These are phyloP conservation scores for Triticum timopheevii DNA, from an alignment of 176 grass and related monocot species.

Conservation along the genomic window DNA sequence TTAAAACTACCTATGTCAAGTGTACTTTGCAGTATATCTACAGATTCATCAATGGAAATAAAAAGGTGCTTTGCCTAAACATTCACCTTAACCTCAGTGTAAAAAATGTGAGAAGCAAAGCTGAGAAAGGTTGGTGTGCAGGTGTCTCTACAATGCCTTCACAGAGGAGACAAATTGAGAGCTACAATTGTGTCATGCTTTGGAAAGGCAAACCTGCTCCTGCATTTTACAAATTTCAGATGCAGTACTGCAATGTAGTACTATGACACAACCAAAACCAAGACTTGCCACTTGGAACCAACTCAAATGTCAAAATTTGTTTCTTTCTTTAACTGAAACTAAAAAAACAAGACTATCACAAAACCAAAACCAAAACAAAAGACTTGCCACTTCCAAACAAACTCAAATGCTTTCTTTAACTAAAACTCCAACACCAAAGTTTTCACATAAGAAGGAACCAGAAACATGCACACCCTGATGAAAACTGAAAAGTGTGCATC, in stretches of 20 bases:
- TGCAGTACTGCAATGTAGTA: not conserved
- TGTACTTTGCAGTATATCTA: too few relatives aligned
- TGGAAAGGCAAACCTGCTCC: not conserved
- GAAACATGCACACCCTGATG: not conserved
- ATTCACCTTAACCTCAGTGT: too few relatives aligned
- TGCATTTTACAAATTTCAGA: not conserved
- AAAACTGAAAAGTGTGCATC: not conserved
- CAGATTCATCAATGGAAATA: too few relatives aligned
- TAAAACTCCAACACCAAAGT: not conserved
- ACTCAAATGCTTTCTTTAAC: too few relatives aligned
- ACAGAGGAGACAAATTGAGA: not conserved
- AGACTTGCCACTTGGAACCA: not conserved
- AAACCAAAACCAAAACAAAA: too few relatives aligned
- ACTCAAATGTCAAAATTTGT: too few relatives aligned
- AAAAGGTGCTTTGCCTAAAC: too few relatives aligned
- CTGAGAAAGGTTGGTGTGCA: too few relatives aligned
- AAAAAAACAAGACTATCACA: not conserved
- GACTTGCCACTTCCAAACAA: too few relatives aligned
- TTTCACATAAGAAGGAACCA: not conserved
- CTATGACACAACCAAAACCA: not conserved
- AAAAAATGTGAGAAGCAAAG: too few relatives aligned
- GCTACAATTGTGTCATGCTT: not conserved
- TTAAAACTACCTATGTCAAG: too few relatives aligned
- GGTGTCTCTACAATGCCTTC: too few relatives aligned
- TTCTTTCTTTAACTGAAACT: not conserved